These are phyloP conservation scores for Paspalum notatum DNA, from an alignment of 176 grass and related monocot species.

Conservation along the genomic window DNA sequence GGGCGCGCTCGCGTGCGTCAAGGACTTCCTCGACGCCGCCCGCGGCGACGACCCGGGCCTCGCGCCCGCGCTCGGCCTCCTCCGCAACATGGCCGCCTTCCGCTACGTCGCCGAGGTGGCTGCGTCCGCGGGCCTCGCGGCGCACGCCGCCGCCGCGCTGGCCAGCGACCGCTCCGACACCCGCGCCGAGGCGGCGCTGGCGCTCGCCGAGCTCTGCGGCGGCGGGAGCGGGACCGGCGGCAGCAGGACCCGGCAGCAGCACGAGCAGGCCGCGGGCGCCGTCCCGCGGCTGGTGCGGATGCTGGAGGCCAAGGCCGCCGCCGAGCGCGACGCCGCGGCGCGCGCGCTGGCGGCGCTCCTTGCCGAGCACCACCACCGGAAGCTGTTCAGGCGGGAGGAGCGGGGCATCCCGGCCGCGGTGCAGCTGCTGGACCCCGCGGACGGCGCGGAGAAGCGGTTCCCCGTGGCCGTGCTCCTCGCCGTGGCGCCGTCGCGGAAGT, in stretches of 20 bases:
- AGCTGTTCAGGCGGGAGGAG: constrained; percentile 73
- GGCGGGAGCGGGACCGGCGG: neutral
- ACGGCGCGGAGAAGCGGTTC: constrained; percentile 38
- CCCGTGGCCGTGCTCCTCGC: constrained; percentile 55
- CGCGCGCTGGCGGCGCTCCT: constrained; percentile 68
- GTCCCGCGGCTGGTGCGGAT: constrained; percentile 64
- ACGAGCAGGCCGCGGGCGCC: constrained; percentile 46
- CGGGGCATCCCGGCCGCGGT: constrained; percentile 67
- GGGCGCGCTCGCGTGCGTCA: constrained; percentile 69
- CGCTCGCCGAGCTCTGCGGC: constrained; percentile 60
- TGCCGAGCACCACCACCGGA: constrained; percentile 41
- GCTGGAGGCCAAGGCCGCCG: constrained; percentile 57
- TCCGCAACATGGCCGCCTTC: constrained; percentile 75
- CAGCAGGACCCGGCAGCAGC: constrained; percentile 22
- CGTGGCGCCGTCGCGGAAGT: constrained; percentile 61
- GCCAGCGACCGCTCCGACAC: constrained; percentile 41
- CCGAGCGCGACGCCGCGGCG: constrained; percentile 60
- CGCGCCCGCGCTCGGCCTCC: constrained; percentile 64
- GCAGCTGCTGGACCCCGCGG: constrained; percentile 66
- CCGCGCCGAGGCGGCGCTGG: constrained; percentile 61
- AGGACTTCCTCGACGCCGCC: constrained; percentile 61
- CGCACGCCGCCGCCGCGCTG: constrained; percentile 53
- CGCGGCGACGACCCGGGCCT: constrained; percentile 51
- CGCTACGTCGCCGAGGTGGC: constrained; percentile 79
- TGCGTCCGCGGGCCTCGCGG: constrained; percentile 43